phyloP scores from a whole-genome alignment of 345 rosid species.

The Turritis glabra region DNA sequence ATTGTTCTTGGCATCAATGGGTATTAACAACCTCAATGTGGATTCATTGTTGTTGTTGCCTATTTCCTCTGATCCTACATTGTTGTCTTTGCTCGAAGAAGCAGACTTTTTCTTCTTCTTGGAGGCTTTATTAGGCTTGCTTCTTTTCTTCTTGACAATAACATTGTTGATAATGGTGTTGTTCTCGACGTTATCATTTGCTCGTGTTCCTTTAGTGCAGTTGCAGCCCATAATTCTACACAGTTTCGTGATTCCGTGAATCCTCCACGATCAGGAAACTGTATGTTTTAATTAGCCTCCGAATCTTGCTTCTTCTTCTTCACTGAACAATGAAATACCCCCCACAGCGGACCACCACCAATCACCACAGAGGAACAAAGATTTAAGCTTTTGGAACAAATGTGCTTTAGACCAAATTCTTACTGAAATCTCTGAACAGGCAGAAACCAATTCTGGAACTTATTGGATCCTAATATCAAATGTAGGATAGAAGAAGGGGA shows the following conservation, averaged over 20 bases:
- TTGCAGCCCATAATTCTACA: conserved; percentile 75
- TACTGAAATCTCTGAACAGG: no score
- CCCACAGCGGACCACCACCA: conserved; percentile 4
- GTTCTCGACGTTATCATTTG: conserved; percentile 33
- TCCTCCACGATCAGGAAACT: conserved; percentile 40
- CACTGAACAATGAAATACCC: not conserved
- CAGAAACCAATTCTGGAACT: not conserved
- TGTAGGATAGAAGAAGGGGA: not conserved
- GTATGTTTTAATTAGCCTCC: conserved; percentile 14
- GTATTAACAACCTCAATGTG: conserved; percentile 40
- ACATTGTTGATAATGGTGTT: conserved; percentile 29
- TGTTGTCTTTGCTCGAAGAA: conserved; percentile 47
- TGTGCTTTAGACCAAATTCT: conserved; percentile 3
- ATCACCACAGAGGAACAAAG: conserved; percentile 3
- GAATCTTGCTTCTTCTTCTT: conserved; percentile 10
- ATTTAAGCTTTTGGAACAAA: conserved; percentile 14
- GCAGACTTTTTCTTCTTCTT: conserved; percentile 38
- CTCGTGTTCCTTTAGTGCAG: conserved; percentile 70
- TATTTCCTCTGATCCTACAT: conserved; percentile 37
- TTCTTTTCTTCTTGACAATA: conserved; percentile 39
- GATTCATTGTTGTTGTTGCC: conserved; percentile 45
- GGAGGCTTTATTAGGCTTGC: conserved; percentile 37
- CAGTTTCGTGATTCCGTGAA: conserved; percentile 8
- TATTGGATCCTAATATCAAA: conserved; percentile 3
- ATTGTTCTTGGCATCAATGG: conserved; percentile 40